phyloP scores from a whole-genome alignment of 2,329 filamentous ascomycete genomes.

The Scedosporium dehoogii region DNA sequence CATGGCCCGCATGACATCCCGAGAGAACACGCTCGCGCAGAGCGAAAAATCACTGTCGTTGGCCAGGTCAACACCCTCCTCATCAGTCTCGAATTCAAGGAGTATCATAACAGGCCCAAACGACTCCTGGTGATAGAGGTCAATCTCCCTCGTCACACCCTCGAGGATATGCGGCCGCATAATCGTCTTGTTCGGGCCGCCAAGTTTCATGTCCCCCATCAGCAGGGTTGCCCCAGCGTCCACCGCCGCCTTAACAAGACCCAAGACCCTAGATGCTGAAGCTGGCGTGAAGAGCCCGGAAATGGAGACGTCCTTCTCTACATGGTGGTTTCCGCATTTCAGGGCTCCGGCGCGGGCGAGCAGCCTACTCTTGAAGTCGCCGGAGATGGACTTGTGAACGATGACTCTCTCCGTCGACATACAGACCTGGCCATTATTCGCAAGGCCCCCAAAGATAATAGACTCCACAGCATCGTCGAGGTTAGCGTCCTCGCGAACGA shows the following conservation, averaged over 20 bases:
- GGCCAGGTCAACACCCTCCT: slow-evolving; percentile 54
- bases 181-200: slow-evolving; percentile 28
- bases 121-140: slow-evolving; percentile 53
- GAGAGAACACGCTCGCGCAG: slow-evolving; percentile 53
- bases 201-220: slow-evolving; percentile 30
- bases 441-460: slow-evolving; percentile 48
- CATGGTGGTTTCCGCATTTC: slow-evolving; percentile 16
- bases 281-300: slow-evolving; percentile 17
- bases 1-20: slow-evolving; percentile 43
- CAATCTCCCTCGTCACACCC: slow-evolving; percentile 54
- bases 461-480: slow-evolving; percentile 50
- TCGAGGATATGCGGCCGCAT: slow-evolving; percentile 51
- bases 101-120: slow-evolving; percentile 58
- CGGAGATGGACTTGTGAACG: slow-evolving; percentile 31
- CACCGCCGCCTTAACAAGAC: slow-evolving; percentile 43
- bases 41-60: slow-evolving; percentile 65
- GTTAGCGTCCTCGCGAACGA: slow-evolving; percentile 59
- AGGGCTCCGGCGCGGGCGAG: slow-evolving; percentile 15
- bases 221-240: slow-evolving; percentile 48
- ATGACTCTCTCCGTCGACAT: slow-evolving; percentile 58
- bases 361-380: slow-evolving; percentile 35
- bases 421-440: slow-evolving; percentile 59
- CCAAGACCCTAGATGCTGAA: slow-evolving; percentile 13
- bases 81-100: slow-evolving; percentile 46
- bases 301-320: slow-evolving; percentile 15